Conservation (phyloP, 768 basidiomycete genomes). For the Tubosaeta brunneosetosa region DNA sequence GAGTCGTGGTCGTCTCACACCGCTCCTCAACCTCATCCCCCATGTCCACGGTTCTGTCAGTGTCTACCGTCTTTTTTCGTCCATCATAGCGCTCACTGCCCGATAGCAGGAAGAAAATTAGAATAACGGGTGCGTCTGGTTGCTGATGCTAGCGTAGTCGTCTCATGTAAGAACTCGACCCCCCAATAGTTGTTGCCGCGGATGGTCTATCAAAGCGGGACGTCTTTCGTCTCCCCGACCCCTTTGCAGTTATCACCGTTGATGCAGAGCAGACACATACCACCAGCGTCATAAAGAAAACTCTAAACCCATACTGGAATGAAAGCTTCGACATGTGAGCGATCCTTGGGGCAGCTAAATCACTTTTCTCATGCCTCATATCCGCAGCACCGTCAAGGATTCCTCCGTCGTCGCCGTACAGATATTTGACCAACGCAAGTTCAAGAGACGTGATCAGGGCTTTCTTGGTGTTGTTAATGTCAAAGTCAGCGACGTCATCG, state of each 20-base stretch:
- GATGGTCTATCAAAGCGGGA: conserved; percentile 92
- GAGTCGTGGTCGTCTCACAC: background rate
- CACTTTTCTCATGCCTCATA: conserved; percentile 6
- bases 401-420: conserved; percentile 97
- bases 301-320: conserved; percentile 94
- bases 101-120: conserved; percentile 62
- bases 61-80: background rate
- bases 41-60: conserved; percentile 32
- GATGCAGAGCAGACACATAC: conserved; percentile 97
- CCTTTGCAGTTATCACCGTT: conserved; percentile 97
- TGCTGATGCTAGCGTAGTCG: background rate
- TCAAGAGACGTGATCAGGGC: conserved; percentile 96
- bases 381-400: conserved; percentile 83
- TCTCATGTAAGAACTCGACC: conserved; percentile 2
- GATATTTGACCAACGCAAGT: conserved; percentile 99
- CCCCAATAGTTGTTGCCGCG: conserved; percentile 79
- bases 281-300: conserved; percentile 95
- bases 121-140: conserved; percentile 59
- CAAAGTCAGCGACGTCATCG: conserved; percentile 83
- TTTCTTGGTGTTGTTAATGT: conserved; percentile 98
- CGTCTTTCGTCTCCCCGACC: conserved; percentile 94
- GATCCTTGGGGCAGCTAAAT: background rate
- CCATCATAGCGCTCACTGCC: conserved; percentile 11
- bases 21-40: background rate
- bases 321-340: conserved; percentile 96